Evolutionary conservation across 2,329 filamentous ascomycete genomes (phyloP), one percentile per base, ranked within the genome.

Genomic region (Fusarium phyllophilum): DNA sequence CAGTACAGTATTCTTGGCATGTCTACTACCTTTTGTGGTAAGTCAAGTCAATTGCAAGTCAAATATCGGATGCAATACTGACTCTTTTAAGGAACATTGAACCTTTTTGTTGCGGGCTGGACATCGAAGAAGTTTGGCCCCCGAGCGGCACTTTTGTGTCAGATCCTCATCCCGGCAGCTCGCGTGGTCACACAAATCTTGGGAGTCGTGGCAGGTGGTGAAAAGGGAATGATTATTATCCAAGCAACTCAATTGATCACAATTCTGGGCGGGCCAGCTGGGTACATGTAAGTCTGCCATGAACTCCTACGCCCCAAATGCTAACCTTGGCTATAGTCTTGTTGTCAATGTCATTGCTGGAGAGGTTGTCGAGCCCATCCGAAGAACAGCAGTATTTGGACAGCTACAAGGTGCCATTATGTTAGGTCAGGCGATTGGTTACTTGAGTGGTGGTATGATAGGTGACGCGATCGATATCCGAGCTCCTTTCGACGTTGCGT

Each of bases 241-340:
- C 92, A 94, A 79, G 81, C 82, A 33, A 91, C 89, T 0, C 92
- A 94, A 81, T 81, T 91, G 22, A 91, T 94, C 61, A 93, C 90
- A 0, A 84, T 93, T 22, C 73, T 94, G 6, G 92, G 92, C 1
- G 92, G 92, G 0, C 92, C 92, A 0, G 88, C 88, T 1, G 92
- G 92, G 0, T 94, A 93, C 76, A 86, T 93, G 82, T 85, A 62
- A 70, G 82, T 24, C 2, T 38, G 26, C 36, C 3, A 1, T 13
- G 4, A 2, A 20, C 9, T 12, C 7, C 4, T 5, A 4, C 6
- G 3, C 0, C 6, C 3, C 14, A 44, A 8, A 15, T n/a, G 33
- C 71, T 75, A 11, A 77, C 48, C 0, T 36, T 12, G 1, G 6
- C 8, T 1, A 14, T 1, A 85, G 84, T 14, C 85, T 94, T 8